Evolutionary conservation across 2,329 filamentous ascomycete genomes (phyloP).

Genomic region (Aspergillus alliaceus): DNA sequence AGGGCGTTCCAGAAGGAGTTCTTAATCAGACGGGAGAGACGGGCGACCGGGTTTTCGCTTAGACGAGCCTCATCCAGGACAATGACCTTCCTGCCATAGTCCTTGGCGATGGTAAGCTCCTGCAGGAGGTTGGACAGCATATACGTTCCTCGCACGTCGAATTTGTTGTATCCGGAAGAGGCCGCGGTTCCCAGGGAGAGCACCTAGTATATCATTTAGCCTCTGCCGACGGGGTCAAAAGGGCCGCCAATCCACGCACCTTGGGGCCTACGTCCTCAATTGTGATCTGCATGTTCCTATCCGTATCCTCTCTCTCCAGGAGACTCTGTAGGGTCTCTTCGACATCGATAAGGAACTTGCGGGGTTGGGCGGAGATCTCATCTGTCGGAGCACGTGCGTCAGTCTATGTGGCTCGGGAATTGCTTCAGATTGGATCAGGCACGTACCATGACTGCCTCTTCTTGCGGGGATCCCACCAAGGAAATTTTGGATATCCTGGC

Average conservation of each 20-base stretch:
- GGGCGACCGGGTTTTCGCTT: conserved; percentile 91
- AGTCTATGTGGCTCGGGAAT: conserved; percentile 4
- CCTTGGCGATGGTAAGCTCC: conserved; percentile 88
- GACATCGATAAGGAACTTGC: conserved; percentile 84
- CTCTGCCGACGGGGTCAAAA: not conserved
- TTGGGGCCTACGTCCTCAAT: conserved; percentile 95
- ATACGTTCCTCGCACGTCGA: conserved; percentile 93
- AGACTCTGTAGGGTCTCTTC: conserved; percentile 78
- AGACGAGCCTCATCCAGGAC: conserved; percentile 87
- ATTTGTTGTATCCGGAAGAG: conserved; percentile 81
- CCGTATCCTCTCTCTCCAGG: conserved; percentile 84
- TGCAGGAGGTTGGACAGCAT: conserved; percentile 96
- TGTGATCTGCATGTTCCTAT: conserved; percentile 94
- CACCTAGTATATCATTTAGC: conserved; percentile 52
- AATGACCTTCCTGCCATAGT: conserved; percentile 85
- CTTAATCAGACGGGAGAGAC: conserved; percentile 80
- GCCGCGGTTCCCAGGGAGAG: conserved; percentile 80
- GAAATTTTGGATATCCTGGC: conserved; percentile 35
- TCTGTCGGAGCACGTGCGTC: conserved; percentile 54
- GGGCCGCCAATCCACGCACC: conserved; percentile 44
- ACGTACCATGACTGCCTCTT: conserved; percentile 47
- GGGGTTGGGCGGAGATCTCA: conserved; percentile 67
- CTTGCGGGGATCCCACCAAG: conserved; percentile 35
- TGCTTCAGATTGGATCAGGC: not conserved
- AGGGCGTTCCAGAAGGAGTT: conserved; percentile 91